Evolutionary conservation across 2,329 filamentous ascomycete species (phyloP), one percentile per base, ranked within the genome.

Genomic region (Biscogniauxia marginata): DNA sequence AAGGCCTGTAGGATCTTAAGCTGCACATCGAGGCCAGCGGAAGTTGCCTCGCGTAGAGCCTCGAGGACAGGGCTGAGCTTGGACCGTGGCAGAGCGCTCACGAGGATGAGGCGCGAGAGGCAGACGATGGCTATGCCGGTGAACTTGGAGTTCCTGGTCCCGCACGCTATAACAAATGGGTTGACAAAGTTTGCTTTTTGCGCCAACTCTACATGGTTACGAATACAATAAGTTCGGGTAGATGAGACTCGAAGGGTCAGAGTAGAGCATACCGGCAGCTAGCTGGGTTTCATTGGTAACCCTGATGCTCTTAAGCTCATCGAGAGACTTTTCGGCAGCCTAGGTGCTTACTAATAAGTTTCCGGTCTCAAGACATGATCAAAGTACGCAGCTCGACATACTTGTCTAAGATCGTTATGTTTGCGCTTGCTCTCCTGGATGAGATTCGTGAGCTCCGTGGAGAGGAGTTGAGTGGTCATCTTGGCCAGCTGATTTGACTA

Each of bases 361-460:
- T 2, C 9, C 5, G n/a, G 30, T n/a, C 13, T 4, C 9, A 16
- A 39, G 30, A 39, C n/a, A n/a, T 39, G 9, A 11, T 39, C 2
- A 16, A 39, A 16, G 30, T 39, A 39, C 11, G 20, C 16, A 30
- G 52, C 4, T 34, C 20, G 55, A 73, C 82, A 67, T 76, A 88
- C 89, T 82, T 89, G 90, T 78, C 90, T 86, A 52, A 99, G 81
- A 68, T 98, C 95, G 65, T 89, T 85, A 74, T 97, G 89, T 76
- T 96, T 98, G 68, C 93, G 85, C 76, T 96, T 98, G 71, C 93
- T 95, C 79, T 99, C 95, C 74, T 96, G 91, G 67, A 96, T 88
- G 72, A 97, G 85, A 77, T 91, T 96, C 69, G 88, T 85, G 73
- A 97, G 84, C 83, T 97, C 93, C 56, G 90, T 87, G 70, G 88